Conservation (phyloP, 2,329 filamentous ascomycete species). For the Akanthomyces lecanii region DNA sequence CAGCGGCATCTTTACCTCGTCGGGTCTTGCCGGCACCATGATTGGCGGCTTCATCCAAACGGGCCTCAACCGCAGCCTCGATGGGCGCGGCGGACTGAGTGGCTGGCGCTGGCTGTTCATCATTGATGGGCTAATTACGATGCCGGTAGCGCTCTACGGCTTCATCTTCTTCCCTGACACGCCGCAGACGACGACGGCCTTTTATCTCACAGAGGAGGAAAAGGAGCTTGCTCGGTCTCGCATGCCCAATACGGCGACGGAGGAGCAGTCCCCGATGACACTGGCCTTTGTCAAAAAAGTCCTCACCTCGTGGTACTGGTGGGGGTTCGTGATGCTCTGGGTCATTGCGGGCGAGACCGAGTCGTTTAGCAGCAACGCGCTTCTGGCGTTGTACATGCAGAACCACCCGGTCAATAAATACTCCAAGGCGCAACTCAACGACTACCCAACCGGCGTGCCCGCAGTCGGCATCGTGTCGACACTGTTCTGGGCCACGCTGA, state of each 20-base stretch:
- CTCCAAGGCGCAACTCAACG: constrained; percentile 47
- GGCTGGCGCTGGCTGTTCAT: constrained; percentile 71
- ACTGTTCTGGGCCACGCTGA: constrained; percentile 65
- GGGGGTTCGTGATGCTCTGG: constrained; percentile 63
- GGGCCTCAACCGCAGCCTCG: constrained; percentile 49
- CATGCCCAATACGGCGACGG: constrained; percentile 30
- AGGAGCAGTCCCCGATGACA: constrained; percentile 42
- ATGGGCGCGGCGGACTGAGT: constrained; percentile 48
- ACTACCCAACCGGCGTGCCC: constrained; percentile 54
- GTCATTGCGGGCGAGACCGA: constrained; percentile 68
- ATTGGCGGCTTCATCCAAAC: constrained; percentile 54
- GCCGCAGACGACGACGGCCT: constrained; percentile 43
- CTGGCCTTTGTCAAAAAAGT: constrained; percentile 50
- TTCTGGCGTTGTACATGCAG: constrained; percentile 50
- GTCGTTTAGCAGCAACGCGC: constrained; percentile 62
- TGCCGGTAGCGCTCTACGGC: constrained; percentile 33
- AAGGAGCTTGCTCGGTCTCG: constrained; percentile 40
- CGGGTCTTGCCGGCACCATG: constrained; percentile 53
- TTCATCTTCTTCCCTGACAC: constrained; percentile 37
- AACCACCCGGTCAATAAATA: constrained; percentile 41
- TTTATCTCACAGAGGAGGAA: constrained; percentile 43
- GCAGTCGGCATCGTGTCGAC: constrained; percentile 57
- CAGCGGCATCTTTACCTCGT: constrained; percentile 58
- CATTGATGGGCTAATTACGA: constrained; percentile 55
- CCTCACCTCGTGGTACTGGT: constrained; percentile 59